Conservation (phyloP, 371 early-diverging fungal genomes). For the Apophysomyces ossiformis region DNA sequence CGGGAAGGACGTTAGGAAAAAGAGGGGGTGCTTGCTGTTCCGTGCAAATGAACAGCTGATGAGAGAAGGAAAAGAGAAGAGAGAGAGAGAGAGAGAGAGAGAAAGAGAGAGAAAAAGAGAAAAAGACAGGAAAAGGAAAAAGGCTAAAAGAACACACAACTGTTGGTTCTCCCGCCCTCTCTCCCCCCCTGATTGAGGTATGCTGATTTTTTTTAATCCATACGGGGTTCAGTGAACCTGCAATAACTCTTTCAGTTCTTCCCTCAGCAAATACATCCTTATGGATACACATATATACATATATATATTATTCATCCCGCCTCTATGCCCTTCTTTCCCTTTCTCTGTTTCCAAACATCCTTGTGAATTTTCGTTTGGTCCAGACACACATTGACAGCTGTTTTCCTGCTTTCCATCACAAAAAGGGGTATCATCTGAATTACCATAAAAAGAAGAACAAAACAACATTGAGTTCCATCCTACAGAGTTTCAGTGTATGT, state of each 20-base stretch:
- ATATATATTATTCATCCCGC: not conserved
- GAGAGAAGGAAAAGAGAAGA: slow-evolving; percentile 6
- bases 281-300: not conserved
- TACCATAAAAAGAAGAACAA: too few relatives aligned
- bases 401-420: too few relatives aligned
- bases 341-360: too few relatives aligned
- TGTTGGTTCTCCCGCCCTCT: not conserved
- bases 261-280: not conserved
- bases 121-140: slow-evolving; percentile 4
- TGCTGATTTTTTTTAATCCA: slow-evolving; percentile 3
- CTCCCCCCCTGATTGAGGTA: slow-evolving; percentile 6
- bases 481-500: not conserved
- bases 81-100: not conserved
- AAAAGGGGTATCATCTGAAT: too few relatives aligned
- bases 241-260: too few relatives aligned
- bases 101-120: slow-evolving; percentile 10
- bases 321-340: not conserved
- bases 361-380: too few relatives aligned
- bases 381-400: too few relatives aligned
- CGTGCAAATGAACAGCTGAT: slow-evolving; percentile 8
- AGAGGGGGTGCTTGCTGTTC: not conserved
- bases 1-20: not conserved
- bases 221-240: too few relatives aligned
- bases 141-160: not conserved
- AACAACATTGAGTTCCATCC: too few relatives aligned